A percentile compares a stretch with the other conserved stretches of the same genome.
phyloP scores from a whole-genome alignment of 139 green algal genomes.

The Zygnema circumcarinatum region DNA sequence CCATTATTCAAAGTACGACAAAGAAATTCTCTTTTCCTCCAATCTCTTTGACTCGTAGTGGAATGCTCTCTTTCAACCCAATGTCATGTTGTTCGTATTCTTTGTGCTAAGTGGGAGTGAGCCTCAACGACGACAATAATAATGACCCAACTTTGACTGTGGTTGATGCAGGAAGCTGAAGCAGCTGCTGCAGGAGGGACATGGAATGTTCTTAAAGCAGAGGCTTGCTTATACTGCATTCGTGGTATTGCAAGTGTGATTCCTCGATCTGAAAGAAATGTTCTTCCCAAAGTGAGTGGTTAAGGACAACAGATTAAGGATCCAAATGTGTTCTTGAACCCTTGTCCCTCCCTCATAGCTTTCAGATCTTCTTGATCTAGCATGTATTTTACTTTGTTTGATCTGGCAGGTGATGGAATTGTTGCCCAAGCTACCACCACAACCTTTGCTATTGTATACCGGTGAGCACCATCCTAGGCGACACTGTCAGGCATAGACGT shows the following conservation, averaged over 20 bases:
- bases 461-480: constrained; percentile 29
- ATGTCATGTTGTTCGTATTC: no score
- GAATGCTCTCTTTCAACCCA: neutral
- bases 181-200: neutral
- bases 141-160: neutral
- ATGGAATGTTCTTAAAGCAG: neutral
- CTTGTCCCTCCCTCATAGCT: no score
- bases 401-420: constrained; percentile 49
- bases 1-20: constrained; percentile 49
- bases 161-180: constrained; percentile 19
- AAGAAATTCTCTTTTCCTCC: constrained; percentile 1
- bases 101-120: no score
- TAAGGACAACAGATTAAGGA: no score
- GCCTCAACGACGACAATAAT: no score
- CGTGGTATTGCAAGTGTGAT: constrained; percentile 27
- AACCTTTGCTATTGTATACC: constrained; percentile 56
- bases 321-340: no score
- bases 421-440: constrained; percentile 35
- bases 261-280: neutral
- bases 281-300: constrained; percentile 37
- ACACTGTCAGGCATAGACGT: neutral
- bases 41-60: neutral
- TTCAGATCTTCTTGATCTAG: no score
- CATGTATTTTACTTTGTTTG: no score
- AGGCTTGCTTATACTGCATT: constrained; percentile 59